These are phyloP conservation scores for Populus euphratica DNA, from an alignment of 345 rosid species.

Conservation along the genomic window DNA sequence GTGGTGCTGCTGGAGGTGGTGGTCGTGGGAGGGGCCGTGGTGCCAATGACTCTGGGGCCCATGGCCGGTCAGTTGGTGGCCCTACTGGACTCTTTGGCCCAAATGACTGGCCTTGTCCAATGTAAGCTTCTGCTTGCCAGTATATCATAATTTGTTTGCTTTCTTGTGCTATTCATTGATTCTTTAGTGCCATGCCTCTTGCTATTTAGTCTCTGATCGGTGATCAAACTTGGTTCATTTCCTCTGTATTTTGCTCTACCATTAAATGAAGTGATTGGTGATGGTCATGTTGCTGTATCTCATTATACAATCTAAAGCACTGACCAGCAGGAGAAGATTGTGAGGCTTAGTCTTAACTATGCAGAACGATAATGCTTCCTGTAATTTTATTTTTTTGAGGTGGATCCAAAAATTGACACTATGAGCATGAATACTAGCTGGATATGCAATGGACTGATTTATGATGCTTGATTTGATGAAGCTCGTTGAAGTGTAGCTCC, in stretches of 20 bases:
- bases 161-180: not conserved
- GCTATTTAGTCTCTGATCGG: not conserved
- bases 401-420: not conserved
- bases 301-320: not conserved
- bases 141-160: not conserved
- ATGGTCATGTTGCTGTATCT: not conserved
- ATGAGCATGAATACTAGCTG: not conserved
- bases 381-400: not conserved
- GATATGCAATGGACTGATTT: not conserved
- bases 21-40: constrained; percentile 87
- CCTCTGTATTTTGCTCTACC: not conserved
- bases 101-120: constrained; percentile 99
- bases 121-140: constrained; percentile 53
- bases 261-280: not conserved
- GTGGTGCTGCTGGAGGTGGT: constrained; percentile 65
- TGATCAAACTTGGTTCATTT: not conserved
- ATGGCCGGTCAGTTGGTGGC: constrained; percentile 50
- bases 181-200: not conserved
- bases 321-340: not conserved
- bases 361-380: not conserved
- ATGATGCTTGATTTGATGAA: not conserved
- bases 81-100: constrained; percentile 92
- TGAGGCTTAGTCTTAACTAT: not conserved
- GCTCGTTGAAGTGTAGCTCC: not conserved
- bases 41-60: constrained; percentile 45